Conservation (phyloP, 1,284 basidiomycete genomes). For the Rhodotorula sp. region DNA sequence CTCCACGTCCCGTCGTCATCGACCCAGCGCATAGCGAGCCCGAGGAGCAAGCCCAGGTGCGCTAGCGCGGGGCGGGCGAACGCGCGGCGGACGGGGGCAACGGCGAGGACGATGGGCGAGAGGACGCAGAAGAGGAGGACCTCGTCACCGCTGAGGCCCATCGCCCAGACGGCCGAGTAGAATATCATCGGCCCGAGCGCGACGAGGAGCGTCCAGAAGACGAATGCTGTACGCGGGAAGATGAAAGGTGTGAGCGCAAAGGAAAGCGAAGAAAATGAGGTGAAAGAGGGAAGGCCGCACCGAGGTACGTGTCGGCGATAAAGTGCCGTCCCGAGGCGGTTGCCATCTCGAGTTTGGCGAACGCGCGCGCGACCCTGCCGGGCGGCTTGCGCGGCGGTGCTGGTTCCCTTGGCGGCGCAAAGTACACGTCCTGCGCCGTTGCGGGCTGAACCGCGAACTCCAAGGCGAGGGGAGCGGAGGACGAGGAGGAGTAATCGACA, state of each 20-base stretch:
- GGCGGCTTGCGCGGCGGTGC: not conserved
- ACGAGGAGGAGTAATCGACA: slow-evolving; percentile 59
- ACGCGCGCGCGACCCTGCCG: not conserved
- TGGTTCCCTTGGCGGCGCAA: not conserved
- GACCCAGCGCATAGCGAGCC: slow-evolving; percentile 62
- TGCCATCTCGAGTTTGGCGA: not conserved
- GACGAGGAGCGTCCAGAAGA: slow-evolving; percentile 86
- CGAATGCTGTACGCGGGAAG: slow-evolving; percentile 61
- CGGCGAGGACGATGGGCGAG: slow-evolving; percentile 64
- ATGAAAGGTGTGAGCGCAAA: slow-evolving; percentile 62
- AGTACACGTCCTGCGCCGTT: not conserved
- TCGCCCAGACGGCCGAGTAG: slow-evolving; percentile 89
- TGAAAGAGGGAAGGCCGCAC: not conserved
- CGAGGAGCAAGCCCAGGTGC: slow-evolving; percentile 60
- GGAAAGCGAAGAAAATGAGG: slow-evolving; percentile 47
- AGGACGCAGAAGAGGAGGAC: slow-evolving; percentile 54
- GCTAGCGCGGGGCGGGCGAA: slow-evolving; percentile 58
- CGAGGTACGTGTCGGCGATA: slow-evolving; percentile 20
- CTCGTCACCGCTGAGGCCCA: slow-evolving; percentile 54
- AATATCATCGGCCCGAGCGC: slow-evolving; percentile 80
- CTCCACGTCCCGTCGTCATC: slow-evolving; percentile 22
- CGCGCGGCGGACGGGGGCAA: slow-evolving; percentile 51
- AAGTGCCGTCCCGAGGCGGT: not conserved
- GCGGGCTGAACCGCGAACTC: not conserved
- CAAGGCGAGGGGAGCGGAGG: not conserved